These are phyloP conservation scores for Nothophoma quercina DNA, from an alignment of 2,329 filamentous ascomycete genomes.

Conservation along the genomic window DNA sequence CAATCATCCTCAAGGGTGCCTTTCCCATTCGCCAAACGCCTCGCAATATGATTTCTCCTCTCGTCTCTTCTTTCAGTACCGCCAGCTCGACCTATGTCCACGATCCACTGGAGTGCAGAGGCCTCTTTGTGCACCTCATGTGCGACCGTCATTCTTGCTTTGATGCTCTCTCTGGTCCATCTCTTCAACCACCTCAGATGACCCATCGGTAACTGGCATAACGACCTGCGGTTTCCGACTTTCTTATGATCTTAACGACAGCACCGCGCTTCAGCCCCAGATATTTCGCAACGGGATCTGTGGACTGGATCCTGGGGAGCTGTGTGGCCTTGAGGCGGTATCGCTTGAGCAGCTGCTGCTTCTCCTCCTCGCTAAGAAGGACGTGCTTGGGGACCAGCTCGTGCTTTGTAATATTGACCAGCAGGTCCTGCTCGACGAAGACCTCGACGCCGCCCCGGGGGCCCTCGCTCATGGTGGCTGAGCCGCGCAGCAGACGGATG, in stretches of 20 bases:
- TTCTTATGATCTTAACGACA: constrained; percentile 98
- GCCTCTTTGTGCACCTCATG: no score
- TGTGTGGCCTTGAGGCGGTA: constrained; percentile 98
- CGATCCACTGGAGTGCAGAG: no score
- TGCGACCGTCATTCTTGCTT: background rate
- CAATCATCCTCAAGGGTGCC: constrained; percentile 17
- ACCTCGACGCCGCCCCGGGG: constrained; percentile 91
- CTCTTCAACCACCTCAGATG: constrained; percentile 41
- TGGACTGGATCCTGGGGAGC: constrained; percentile 87
- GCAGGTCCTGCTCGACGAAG: constrained; percentile 92
- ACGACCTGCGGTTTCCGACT: constrained; percentile 91
- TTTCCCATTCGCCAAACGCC: constrained; percentile 39
- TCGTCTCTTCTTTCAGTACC: background rate
- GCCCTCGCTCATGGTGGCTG: constrained; percentile 37
- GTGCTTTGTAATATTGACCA: constrained; percentile 98
- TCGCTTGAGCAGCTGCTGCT: constrained; percentile 80
- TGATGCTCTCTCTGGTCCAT: background rate
- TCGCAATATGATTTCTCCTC: constrained; percentile 34
- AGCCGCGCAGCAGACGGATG: constrained; percentile 43
- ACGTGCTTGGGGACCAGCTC: constrained; percentile 96
- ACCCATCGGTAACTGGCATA: constrained; percentile 92
- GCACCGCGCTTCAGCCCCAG: constrained; percentile 88
- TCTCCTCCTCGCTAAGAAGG: constrained; percentile 88
- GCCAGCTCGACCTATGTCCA: background rate
- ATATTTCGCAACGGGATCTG: constrained; percentile 92